These are phyloP conservation scores for Pseudovirgaria hyperparasitica DNA, from an alignment of 2,329 filamentous ascomycete genomes.

Conservation along the genomic window DNA sequence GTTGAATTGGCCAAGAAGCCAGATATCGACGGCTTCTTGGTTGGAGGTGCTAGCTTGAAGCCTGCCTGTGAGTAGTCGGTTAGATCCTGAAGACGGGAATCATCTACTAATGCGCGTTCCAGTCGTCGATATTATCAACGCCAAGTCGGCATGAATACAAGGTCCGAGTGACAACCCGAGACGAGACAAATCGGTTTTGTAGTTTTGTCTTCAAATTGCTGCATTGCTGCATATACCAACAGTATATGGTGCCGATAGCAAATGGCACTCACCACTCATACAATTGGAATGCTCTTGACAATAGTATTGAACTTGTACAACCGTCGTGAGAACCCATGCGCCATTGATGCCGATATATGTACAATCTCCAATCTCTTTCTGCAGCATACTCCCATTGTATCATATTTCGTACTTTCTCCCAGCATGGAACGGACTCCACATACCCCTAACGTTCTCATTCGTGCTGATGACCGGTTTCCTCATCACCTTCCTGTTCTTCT, in stretches of 20 bases:
- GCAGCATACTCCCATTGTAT: constrained; percentile 16
- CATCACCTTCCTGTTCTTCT: constrained; percentile 50
- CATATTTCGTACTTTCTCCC: constrained; percentile 39
- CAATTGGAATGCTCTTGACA: too few species aligned
- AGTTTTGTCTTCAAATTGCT: too few species aligned
- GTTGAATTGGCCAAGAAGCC: constrained; percentile 78
- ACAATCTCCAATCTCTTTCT: constrained; percentile 1
- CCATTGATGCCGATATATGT: neutral
- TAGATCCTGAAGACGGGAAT: constrained; percentile 4
- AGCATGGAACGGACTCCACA: constrained; percentile 54
- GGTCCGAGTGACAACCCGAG: too few species aligned
- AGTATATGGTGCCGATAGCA: too few species aligned
- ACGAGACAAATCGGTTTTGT: too few species aligned
- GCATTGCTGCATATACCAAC: too few species aligned
- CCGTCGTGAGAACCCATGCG: neutral
- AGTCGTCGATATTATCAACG: constrained; percentile 60
- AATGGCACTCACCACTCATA: too few species aligned
- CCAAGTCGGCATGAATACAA: constrained; percentile 29
- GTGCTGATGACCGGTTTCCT: constrained; percentile 45
- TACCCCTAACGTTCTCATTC: constrained; percentile 52
- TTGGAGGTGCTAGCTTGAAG: constrained; percentile 93
- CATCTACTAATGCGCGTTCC: constrained; percentile 5
- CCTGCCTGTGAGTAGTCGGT: constrained; percentile 60
- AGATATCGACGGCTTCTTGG: constrained; percentile 96
- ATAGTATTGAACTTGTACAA: neutral